phyloP scores from a whole-genome alignment of 768 basidiomycete species.

The Leccinum aurantiacum region DNA sequence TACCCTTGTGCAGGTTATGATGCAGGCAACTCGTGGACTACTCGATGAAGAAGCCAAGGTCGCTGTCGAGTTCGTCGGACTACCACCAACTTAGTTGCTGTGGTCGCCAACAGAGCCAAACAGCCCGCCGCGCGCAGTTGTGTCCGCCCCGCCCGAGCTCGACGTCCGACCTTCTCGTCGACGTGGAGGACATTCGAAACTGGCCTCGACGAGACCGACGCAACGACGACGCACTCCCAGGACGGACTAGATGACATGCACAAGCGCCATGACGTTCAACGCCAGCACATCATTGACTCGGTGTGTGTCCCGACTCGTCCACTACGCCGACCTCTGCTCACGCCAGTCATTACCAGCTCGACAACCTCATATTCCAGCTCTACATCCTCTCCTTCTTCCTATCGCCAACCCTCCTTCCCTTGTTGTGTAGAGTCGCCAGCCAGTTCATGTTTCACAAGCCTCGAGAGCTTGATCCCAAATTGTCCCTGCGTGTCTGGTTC shows the following conservation, averaged over 20 bases:
- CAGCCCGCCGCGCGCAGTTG: slow-evolving; percentile 7
- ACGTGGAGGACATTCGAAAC: slow-evolving; percentile 40
- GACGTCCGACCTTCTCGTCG: slow-evolving; percentile 5
- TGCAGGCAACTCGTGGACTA: too few species aligned
- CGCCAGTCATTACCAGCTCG: slow-evolving; percentile 47
- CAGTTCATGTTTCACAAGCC: slow-evolving; percentile 70
- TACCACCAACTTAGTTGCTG: background rate
- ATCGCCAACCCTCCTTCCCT: slow-evolving; percentile 55
- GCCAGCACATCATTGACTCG: slow-evolving; percentile 68
- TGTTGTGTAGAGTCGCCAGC: slow-evolving; percentile 46
- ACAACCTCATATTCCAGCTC: slow-evolving; percentile 69
- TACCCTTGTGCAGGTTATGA: too few species aligned
- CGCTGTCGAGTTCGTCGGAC: too few species aligned
- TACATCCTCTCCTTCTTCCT: slow-evolving; percentile 76
- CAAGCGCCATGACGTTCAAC: slow-evolving; percentile 62
- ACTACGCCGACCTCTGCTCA: slow-evolving; percentile 11
- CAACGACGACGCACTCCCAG: slow-evolving; percentile 17
- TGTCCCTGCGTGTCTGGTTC: slow-evolving; percentile 71
- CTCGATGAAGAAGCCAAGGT: too few species aligned
- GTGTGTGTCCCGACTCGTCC: slow-evolving; percentile 39
- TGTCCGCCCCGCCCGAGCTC: background rate
- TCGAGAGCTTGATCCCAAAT: slow-evolving; percentile 60
- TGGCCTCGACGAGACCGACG: slow-evolving; percentile 7
- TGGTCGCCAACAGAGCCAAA: slow-evolving; percentile 31
- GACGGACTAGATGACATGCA: slow-evolving; percentile 49